These are phyloP conservation scores for Sordariomycetes sp. DNA, from an alignment of 2,329 filamentous ascomycete genomes.

Conservation along the genomic window DNA sequence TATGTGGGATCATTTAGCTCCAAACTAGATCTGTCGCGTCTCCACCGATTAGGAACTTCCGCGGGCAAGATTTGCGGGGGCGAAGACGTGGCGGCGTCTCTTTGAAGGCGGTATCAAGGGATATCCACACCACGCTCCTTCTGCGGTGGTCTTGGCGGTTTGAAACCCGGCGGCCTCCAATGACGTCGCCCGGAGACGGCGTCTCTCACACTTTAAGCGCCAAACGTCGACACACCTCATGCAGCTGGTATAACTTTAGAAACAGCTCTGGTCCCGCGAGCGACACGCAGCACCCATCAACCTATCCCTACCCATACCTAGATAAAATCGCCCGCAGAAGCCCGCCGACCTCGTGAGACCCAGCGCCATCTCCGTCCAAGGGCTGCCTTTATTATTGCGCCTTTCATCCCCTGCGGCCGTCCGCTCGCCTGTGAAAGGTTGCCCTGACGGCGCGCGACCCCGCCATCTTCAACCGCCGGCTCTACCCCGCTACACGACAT, in stretches of 20 bases:
- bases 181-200: not conserved
- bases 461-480: not conserved
- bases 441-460: not conserved
- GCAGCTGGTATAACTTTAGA: not conserved
- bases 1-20: no score
- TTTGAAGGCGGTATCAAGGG: not conserved
- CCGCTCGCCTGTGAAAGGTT: no score
- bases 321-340: not conserved
- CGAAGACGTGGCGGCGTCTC: no score
- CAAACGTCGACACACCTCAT: not conserved
- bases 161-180: slow-evolving; percentile 3
- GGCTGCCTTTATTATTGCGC: no score
- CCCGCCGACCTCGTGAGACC: not conserved
- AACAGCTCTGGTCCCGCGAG: not conserved
- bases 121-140: not conserved
- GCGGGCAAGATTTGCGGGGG: no score
- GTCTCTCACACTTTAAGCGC: not conserved
- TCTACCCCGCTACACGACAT: not conserved
- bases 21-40: no score
- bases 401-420: no score
- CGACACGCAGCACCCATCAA: not conserved
- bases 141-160: not conserved
- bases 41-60: no score
- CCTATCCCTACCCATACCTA: not conserved
- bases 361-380: no score